Evolutionary conservation across 345 rosid species (phyloP).

Genomic region (Salix viminalis): DNA sequence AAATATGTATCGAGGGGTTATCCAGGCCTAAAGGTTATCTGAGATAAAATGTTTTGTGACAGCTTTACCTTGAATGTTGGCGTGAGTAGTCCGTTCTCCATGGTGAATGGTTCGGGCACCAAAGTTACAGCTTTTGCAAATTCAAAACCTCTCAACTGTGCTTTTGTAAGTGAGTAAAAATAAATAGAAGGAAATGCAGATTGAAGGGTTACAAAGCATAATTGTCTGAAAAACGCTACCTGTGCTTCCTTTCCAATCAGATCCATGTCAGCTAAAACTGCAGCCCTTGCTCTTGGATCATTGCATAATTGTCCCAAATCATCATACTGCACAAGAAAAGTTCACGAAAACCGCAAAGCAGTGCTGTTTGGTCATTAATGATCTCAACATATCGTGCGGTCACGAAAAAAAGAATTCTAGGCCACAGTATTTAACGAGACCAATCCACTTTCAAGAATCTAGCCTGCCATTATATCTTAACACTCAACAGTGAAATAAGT

Average conservation of each 20-base stretch:
- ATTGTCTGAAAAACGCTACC: conserved; percentile 34
- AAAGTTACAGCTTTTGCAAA: conserved; percentile 74
- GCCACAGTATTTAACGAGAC: neutral
- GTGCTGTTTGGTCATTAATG: neutral
- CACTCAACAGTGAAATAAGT: neutral
- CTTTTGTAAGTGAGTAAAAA: neutral
- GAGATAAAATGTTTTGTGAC: neutral
- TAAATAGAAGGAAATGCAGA: neutral
- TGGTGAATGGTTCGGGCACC: conserved; percentile 69
- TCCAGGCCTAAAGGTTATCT: too few relatives aligned
- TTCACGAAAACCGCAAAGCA: neutral
- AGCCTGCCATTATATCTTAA: neutral
- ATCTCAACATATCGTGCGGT: neutral
- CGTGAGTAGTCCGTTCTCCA: conserved; percentile 78
- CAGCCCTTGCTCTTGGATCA: conserved; percentile 52
- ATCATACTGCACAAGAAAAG: conserved; percentile 45
- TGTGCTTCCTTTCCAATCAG: conserved; percentile 55
- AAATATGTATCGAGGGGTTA: too few relatives aligned
- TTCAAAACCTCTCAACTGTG: conserved; percentile 23
- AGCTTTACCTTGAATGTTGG: conserved; percentile 73
- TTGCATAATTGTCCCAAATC: conserved; percentile 58
- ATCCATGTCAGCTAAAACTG: conserved; percentile 80
- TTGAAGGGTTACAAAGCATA: neutral
- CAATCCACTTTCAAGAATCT: neutral
- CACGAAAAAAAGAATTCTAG: too few relatives aligned